phyloP scores from a whole-genome alignment of 495 filamentous ascomycete genomes.

The Letharia lupina region DNA sequence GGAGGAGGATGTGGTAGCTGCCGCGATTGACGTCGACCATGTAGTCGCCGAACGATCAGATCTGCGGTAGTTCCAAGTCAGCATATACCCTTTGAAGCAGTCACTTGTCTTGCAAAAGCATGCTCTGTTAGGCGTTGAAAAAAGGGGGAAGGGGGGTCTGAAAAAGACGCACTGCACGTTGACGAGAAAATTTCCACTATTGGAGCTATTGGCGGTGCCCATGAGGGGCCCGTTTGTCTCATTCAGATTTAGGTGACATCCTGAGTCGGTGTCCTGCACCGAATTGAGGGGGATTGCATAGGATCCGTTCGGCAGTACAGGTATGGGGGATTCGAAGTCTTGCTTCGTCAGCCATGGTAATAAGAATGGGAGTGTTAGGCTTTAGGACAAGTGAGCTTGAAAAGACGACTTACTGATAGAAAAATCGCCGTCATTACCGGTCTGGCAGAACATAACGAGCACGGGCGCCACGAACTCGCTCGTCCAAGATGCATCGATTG shows the following conservation, averaged over 20 bases:
- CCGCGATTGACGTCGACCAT: not conserved
- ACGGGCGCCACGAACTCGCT: not conserved
- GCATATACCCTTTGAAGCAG: not conserved
- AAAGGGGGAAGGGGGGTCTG: not conserved
- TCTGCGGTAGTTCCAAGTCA: not conserved
- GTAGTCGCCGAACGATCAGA: not conserved
- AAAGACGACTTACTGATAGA: not conserved
- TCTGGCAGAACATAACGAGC: not conserved
- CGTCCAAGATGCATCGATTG: not conserved
- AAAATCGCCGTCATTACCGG: not conserved
- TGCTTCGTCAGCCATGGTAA: not conserved
- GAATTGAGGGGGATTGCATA: not conserved
- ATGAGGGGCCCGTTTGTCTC: not conserved
- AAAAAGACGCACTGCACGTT: not conserved
- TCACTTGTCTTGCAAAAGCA: not conserved
- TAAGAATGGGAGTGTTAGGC: not conserved
- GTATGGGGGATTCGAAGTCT: not conserved
- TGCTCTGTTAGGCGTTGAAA: not conserved
- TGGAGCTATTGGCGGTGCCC: not conserved
- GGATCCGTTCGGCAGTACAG: not conserved
- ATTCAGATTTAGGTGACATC: not conserved
- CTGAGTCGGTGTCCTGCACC: not conserved
- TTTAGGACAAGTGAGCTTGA: not conserved
- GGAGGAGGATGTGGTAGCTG: not conserved
- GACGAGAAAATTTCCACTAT: constrained; percentile 1